These are phyloP conservation scores for Neoboletus magnificus DNA, from an alignment of 768 basidiomycete genomes.

Conservation along the genomic window DNA sequence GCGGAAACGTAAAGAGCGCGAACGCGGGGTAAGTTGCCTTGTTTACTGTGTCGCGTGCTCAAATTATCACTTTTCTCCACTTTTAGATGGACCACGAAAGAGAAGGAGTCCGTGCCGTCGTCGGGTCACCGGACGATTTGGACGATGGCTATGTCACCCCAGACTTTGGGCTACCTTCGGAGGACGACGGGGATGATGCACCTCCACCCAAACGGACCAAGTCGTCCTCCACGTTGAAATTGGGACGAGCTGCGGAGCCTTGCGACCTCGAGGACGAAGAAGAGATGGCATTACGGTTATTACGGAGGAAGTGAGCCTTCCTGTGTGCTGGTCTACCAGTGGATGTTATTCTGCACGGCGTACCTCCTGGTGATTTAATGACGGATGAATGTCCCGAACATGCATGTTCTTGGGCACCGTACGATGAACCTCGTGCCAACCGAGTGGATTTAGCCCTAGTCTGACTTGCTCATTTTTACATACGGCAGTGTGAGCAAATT, in stretches of 20 bases:
- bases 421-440: neutral
- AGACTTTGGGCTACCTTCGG: slow-evolving; percentile 54
- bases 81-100: slow-evolving; percentile 27
- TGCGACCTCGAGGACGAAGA: slow-evolving; percentile 53
- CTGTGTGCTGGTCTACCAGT: neutral
- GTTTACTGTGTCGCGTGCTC: neutral
- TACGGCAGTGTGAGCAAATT: slow-evolving; percentile 12
- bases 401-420: neutral
- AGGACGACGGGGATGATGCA: slow-evolving; percentile 32
- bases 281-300: slow-evolving; percentile 60
- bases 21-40: slow-evolving; percentile 36
- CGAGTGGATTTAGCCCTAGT: slow-evolving; percentile 1
- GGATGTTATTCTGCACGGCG: slow-evolving; percentile 2
- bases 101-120: slow-evolving; percentile 20
- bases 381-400: neutral
- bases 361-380: neutral
- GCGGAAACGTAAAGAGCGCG: slow-evolving; percentile 81
- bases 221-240: slow-evolving; percentile 24
- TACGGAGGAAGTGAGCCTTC: slow-evolving; percentile 35
- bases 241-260: slow-evolving; percentile 19
- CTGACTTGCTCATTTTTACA: neutral
- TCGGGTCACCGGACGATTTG: slow-evolving; percentile 42
- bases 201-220: slow-evolving; percentile 35
- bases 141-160: slow-evolving; percentile 75
- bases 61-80: neutral